phyloP scores from a whole-genome alignment of 2,329 filamentous ascomycete genomes.

The Arthrinium puccinioides region DNA sequence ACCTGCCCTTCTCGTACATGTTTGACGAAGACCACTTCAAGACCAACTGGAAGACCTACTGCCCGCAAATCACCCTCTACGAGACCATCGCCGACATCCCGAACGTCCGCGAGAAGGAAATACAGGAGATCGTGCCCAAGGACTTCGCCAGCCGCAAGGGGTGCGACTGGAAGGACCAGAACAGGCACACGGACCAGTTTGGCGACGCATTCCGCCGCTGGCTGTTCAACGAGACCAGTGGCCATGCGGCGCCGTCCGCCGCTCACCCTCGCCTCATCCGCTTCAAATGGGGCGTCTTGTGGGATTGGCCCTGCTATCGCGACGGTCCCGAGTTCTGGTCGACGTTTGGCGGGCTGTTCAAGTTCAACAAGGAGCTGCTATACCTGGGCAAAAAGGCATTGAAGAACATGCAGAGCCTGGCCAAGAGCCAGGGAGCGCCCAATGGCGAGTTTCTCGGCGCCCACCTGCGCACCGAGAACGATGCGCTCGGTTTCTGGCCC shows the following conservation, averaged over 20 bases:
- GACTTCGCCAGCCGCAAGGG: constrained; percentile 29
- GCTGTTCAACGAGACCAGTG: constrained; percentile 20
- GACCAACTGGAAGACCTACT: constrained; percentile 25
- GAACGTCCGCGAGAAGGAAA: constrained; percentile 25
- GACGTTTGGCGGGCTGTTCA: constrained; percentile 34
- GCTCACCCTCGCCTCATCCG: constrained; percentile 29
- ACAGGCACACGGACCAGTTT: constrained; percentile 32
- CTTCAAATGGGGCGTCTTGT: constrained; percentile 36
- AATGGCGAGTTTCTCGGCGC: constrained; percentile 28
- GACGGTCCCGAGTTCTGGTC: constrained; percentile 39
- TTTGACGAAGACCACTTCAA: constrained; percentile 40
- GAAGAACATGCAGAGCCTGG: constrained; percentile 25
- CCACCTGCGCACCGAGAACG: constrained; percentile 40
- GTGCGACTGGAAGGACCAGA: constrained; percentile 31
- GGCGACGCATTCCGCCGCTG: constrained; percentile 25
- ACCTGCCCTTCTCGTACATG: constrained; percentile 35
- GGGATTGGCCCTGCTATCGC: constrained; percentile 36
- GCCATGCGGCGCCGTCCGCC: constrained; percentile 15
- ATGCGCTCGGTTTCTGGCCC: constrained; percentile 39
- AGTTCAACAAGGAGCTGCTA: constrained; percentile 33
- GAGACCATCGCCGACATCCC: constrained; percentile 29
- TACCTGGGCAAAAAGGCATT: constrained; percentile 28
- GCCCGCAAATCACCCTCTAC: constrained; percentile 36
- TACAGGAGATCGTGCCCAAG: constrained; percentile 33
- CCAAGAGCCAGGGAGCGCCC: constrained; percentile 12